Evolutionary conservation across 106 monocot genomes (phyloP), one percentile per base, ranked within the genome.

Genomic region (Narthecium ossifragum): DNA sequence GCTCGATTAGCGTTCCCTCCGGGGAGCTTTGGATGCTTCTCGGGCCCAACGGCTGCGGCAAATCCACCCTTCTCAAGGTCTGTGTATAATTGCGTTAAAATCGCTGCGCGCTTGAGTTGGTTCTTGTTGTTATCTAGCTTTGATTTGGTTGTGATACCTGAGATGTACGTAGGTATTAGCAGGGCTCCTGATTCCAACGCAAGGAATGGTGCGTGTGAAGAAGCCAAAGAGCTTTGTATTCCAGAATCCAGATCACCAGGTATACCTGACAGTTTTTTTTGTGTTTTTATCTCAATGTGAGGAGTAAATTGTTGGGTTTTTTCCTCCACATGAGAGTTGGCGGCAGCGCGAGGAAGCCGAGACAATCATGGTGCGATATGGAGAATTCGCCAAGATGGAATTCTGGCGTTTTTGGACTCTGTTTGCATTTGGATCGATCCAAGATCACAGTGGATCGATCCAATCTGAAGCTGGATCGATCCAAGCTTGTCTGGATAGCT

Each of bases 161-260:
- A n/a, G n/a, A n/a, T n/a, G n/a, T 52, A 6, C 20, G 21, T 40
- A 94, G 88, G 52, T 96, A 36, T 78, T 96, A 65, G 94, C 94
- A 36, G 94, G 94, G 28, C 65, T 96, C 6, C 58, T 96, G 23
- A 75, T 78, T 46, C 86, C 90, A 48, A 68, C 83, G 21, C 64
- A 70, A 0, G 94, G 94, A 30, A 68, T 69, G 27, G 75, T 90
- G 15, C 43, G 48, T 65, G 53, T 84, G 13, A 70, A 79, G 34
- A 75, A 51, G 25, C 77, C 94, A 2, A 82, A 57, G 55, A 96
- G 90, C 48, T 90, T 83, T 71, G 94, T 96, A 6, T 96, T 96
- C 60, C 94, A 96, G 57, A 96, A 96, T 76, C 94, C 89, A 25
- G 94, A 96, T 55, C 90, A 96, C 59, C 94, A 90, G 94, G 94